Conservation (phyloP, 495 filamentous ascomycete species). For the Acidomyces sp. region DNA sequence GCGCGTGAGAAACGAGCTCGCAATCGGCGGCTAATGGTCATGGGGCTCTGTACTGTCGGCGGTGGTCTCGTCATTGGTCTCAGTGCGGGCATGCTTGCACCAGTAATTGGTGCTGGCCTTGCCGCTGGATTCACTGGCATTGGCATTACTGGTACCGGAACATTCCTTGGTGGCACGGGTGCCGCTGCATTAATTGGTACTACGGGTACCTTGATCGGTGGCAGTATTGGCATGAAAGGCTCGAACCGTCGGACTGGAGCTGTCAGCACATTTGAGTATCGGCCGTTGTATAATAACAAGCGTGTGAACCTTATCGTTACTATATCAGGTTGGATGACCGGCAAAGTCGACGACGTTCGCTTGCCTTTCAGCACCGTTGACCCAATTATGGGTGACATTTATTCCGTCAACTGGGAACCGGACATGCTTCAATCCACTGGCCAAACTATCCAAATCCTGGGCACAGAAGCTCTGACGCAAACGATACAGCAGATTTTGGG, state of each 20-base stretch:
- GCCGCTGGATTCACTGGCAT: slow-evolving; percentile 93
- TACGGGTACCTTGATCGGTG: slow-evolving; percentile 70
- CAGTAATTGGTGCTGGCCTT: slow-evolving; percentile 87
- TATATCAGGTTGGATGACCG: slow-evolving; percentile 95
- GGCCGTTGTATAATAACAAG: slow-evolving; percentile 95
- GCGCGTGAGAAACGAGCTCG: slow-evolving; percentile 64
- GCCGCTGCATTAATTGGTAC: slow-evolving; percentile 92
- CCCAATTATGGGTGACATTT: slow-evolving; percentile 95
- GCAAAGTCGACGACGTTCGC: slow-evolving; percentile 91
- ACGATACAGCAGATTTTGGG: slow-evolving; percentile 91
- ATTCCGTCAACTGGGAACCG: slow-evolving; percentile 95
- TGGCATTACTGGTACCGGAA: slow-evolving; percentile 75
- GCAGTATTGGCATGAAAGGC: slow-evolving; percentile 73
- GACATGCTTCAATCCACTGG: slow-evolving; percentile 97
- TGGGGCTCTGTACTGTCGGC: slow-evolving; percentile 94
- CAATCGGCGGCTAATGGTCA: slow-evolving; percentile 76
- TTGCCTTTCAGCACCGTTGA: slow-evolving; percentile 92
- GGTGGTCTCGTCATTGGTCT: slow-evolving; percentile 92
- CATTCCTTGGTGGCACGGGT: slow-evolving; percentile 81
- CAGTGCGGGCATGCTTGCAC: slow-evolving; percentile 81
- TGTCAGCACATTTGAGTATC: slow-evolving; percentile 92
- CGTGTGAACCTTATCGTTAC: slow-evolving; percentile 92
- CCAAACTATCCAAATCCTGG: slow-evolving; percentile 94
- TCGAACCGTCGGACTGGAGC: slow-evolving; percentile 74
- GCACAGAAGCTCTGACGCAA: slow-evolving; percentile 93